phyloP scores from a whole-genome alignment of 2,329 filamentous ascomycete species.

The Pseudonectria buxi region DNA sequence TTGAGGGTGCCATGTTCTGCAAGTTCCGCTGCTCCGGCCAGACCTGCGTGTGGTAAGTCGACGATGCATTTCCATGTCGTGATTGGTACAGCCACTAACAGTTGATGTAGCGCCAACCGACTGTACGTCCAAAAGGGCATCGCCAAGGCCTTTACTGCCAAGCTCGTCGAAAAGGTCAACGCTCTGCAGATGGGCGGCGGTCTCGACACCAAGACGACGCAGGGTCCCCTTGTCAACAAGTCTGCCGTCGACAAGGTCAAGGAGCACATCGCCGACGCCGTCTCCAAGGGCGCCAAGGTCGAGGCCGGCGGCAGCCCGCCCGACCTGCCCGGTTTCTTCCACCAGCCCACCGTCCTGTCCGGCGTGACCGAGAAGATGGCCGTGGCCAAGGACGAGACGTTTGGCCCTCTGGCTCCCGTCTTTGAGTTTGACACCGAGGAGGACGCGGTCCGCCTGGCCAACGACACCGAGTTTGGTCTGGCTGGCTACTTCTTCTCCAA shows the following conservation, averaged over 20 bases:
- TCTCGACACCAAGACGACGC: conserved; percentile 18
- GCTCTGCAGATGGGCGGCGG: conserved; percentile 23
- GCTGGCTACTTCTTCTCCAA: conserved; percentile 29
- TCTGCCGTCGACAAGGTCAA: conserved; percentile 57
- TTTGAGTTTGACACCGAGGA: conserved; percentile 30
- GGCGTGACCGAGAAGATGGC: conserved; percentile 33
- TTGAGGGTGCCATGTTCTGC: conserved; percentile 43
- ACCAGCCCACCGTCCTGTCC: conserved; percentile 64
- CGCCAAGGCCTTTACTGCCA: conserved; percentile 22
- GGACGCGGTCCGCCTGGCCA: conserved; percentile 32
- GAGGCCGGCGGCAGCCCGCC: conserved; percentile 52
- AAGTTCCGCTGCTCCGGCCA: conserved; percentile 45
- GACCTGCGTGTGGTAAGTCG: conserved; percentile 50
- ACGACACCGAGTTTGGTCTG: conserved; percentile 34
- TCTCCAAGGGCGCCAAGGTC: conserved; percentile 52
- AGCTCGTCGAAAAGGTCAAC: conserved; percentile 24
- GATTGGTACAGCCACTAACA: background rate
- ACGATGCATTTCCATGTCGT: no score
- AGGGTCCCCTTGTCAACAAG: conserved; percentile 51
- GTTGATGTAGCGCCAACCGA: conserved; percentile 26
- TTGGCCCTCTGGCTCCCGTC: conserved; percentile 24
- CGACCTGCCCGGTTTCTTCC: conserved; percentile 61
- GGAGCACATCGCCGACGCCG: conserved; percentile 55
- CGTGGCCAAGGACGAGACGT: conserved; percentile 26
- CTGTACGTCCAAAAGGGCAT: conserved; percentile 29